Percentiles rank a stretch among this genome's conserved stretches.
These are phyloP conservation scores for Phoenix roebelenii DNA, from an alignment of 176 grass and related monocot species.

Conservation along the genomic window DNA sequence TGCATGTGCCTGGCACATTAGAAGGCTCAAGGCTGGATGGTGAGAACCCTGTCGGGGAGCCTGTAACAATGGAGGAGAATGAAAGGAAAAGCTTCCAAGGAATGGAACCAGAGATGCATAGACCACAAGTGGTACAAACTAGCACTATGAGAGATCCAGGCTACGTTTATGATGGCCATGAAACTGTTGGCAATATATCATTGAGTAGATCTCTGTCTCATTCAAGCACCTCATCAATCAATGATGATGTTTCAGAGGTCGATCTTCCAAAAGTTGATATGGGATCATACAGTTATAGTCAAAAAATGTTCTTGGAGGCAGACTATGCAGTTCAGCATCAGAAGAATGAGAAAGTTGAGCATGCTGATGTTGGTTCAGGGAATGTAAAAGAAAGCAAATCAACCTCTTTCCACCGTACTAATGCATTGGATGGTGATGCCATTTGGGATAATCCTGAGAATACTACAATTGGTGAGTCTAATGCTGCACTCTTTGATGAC, in stretches of 20 bases:
- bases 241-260: neutral
- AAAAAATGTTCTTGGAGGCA: neutral
- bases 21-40: conserved; percentile 1
- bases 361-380: neutral
- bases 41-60: conserved; percentile 11
- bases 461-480: neutral
- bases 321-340: neutral
- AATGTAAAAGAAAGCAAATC: neutral
- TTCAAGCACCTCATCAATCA: conserved; percentile 1
- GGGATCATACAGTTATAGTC: neutral
- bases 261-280: neutral
- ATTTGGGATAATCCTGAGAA: neutral
- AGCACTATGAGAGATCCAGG: neutral
- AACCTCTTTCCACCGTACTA: neutral
- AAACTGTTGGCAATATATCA: neutral
- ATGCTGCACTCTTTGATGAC: neutral
- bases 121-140: neutral
- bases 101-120: neutral
- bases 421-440: neutral
- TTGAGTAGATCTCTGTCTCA: conserved; percentile 16
- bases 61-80: conserved; percentile 4
- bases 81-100: neutral
- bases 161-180: too few relatives aligned
- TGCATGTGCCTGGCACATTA: neutral
- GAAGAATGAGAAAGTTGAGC: neutral